These are phyloP conservation scores for Pseudogymnoascus verrucosus DNA, from an alignment of 2,329 filamentous ascomycete genomes.

Conservation along the genomic window DNA sequence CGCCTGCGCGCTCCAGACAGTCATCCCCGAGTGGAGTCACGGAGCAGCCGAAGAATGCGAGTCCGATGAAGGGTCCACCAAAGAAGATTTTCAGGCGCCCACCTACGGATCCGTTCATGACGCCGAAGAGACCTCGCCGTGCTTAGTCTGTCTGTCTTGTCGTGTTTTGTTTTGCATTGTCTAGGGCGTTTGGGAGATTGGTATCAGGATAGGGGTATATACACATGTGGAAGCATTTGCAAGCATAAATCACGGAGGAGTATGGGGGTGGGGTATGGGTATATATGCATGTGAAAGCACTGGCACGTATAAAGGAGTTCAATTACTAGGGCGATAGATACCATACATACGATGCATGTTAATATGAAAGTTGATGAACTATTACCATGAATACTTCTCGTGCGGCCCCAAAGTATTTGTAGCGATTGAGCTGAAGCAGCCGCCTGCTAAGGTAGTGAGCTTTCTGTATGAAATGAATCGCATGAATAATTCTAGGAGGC, in stretches of 20 bases:
- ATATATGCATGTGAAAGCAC: background rate
- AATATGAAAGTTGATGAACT: background rate
- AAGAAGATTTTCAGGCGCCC: background rate
- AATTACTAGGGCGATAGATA: background rate
- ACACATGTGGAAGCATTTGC: background rate
- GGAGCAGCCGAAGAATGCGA: background rate
- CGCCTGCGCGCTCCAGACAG: background rate
- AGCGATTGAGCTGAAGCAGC: background rate
- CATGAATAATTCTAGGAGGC: background rate
- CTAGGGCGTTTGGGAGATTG: background rate
- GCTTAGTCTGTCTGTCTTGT: background rate
- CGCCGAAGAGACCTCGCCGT: background rate
- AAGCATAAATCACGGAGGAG: background rate
- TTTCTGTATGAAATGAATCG: background rate
- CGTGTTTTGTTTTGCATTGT: background rate
- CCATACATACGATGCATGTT: background rate
- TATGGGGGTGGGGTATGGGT: background rate
- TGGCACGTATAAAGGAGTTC: background rate
- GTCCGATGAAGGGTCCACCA: background rate
- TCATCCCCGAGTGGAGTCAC: background rate
- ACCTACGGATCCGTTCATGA: background rate
- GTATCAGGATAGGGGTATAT: background rate
- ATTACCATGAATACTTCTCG: background rate
- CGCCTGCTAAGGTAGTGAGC: background rate
- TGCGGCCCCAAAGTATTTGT: background rate